Percentiles rank a stretch among this genome's conserved stretches.
phyloP scores from a whole-genome alignment of 164 flowering plant genomes.

The Piper longum region DNA sequence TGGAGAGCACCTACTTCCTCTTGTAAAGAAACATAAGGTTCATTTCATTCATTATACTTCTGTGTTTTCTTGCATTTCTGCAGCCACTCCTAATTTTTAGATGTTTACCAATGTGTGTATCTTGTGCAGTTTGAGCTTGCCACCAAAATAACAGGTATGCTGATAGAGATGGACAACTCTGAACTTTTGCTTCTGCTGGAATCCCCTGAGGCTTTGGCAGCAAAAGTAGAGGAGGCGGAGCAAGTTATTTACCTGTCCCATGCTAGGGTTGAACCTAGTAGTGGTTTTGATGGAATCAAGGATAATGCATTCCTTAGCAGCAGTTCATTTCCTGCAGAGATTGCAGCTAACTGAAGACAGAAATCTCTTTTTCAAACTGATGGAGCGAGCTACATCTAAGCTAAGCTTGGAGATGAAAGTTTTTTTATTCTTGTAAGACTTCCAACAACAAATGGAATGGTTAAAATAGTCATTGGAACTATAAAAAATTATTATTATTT shows the following conservation, averaged over 20 bases:
- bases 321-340: slow-evolving; percentile 39
- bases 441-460: too few relatives aligned
- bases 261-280: slow-evolving; percentile 7
- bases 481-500: too few relatives aligned
- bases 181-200: slow-evolving; percentile 63
- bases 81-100: not conserved
- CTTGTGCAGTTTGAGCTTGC: slow-evolving; percentile 56
- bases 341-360: slow-evolving; percentile 34
- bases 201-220: slow-evolving; percentile 57
- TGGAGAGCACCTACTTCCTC: slow-evolving; percentile 70
- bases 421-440: too few relatives aligned
- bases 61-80: too few relatives aligned
- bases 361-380: not conserved
- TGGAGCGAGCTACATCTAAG: too few relatives aligned
- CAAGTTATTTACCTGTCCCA: slow-evolving; percentile 60
- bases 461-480: too few relatives aligned
- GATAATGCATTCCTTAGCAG: slow-evolving; percentile 30
- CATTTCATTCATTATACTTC: too few relatives aligned
- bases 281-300: slow-evolving; percentile 4
- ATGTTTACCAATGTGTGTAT: not conserved
- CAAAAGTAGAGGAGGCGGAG: slow-evolving; percentile 74
- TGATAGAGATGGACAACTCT: slow-evolving; percentile 84
- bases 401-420: too few relatives aligned
- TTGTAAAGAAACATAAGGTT: slow-evolving; percentile 59
- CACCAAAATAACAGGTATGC: slow-evolving; percentile 81